Conservation (phyloP, 192 early-diverging fungal genomes). For the Entomortierella beljakovae region DNA sequence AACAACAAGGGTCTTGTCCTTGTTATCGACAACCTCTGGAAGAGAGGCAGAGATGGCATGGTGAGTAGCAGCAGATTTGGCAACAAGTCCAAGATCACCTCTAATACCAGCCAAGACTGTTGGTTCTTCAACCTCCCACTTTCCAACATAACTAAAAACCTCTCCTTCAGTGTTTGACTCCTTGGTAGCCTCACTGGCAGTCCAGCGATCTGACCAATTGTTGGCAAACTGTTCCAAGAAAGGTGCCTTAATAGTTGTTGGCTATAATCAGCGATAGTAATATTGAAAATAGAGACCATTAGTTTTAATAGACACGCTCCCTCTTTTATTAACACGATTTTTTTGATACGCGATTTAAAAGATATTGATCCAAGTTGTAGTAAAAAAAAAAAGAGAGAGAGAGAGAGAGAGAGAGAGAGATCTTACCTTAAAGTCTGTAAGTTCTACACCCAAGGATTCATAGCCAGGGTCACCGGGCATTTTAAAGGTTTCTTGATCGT, state of each 20-base stretch:
- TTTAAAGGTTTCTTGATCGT: too few species aligned
- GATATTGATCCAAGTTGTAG: too few species aligned
- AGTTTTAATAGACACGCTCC: too few species aligned
- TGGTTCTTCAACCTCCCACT: slow-evolving; percentile 84
- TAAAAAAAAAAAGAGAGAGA: slow-evolving; percentile 1
- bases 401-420: neutral
- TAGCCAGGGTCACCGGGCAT: slow-evolving; percentile 42
- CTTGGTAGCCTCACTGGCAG: slow-evolving; percentile 75
- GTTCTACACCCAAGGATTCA: neutral
- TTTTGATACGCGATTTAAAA: too few species aligned
- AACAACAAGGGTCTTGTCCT: slow-evolving; percentile 79
- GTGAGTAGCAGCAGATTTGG: slow-evolving; percentile 84
- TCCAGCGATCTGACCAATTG: slow-evolving; percentile 73
- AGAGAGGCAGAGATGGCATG: slow-evolving; percentile 89
- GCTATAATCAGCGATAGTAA: slow-evolving; percentile 49
- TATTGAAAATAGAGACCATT: neutral
- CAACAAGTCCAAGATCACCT: slow-evolving; percentile 83
- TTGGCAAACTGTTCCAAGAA: slow-evolving; percentile 82
- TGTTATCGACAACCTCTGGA: slow-evolving; percentile 76
- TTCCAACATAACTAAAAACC: slow-evolving; percentile 73
- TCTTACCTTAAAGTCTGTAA: slow-evolving; percentile 43
- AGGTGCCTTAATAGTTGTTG: slow-evolving; percentile 67
- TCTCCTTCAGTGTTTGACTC: slow-evolving; percentile 80
- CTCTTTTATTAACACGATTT: too few species aligned
- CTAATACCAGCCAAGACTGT: slow-evolving; percentile 64